Evolutionary conservation across 345 rosid genomes (phyloP).

Genomic region (Melastoma malabathricum): DNA sequence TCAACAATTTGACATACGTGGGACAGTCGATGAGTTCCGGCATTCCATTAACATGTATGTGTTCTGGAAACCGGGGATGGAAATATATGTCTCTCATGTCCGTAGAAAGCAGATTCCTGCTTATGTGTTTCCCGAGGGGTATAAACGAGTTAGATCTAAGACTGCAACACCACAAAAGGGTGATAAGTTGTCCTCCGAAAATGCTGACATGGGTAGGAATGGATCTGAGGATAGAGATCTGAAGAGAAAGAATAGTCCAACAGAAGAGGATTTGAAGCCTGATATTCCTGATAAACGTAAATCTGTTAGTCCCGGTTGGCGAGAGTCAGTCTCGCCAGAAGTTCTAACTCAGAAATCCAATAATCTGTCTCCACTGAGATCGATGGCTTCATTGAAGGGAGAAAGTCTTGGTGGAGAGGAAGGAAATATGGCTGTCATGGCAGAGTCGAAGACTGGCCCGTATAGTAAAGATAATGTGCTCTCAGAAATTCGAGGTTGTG

Average conservation of each 20-base stretch:
- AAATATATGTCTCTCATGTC: slow-evolving; percentile 51
- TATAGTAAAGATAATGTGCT: slow-evolving; percentile 5
- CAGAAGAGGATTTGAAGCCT: slow-evolving; percentile 12
- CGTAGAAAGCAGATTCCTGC: slow-evolving; percentile 47
- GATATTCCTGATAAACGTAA: slow-evolving; percentile 16
- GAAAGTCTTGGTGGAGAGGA: not conserved
- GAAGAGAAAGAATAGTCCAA: slow-evolving; percentile 30
- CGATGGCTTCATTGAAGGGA: not conserved
- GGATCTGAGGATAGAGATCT: slow-evolving; percentile 20
- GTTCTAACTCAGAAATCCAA: slow-evolving; percentile 9
- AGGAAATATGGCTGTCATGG: no score
- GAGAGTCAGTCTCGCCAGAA: slow-evolving; percentile 21
- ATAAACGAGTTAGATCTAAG: slow-evolving; percentile 21
- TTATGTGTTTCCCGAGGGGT: slow-evolving; percentile 43
- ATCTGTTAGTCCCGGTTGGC: slow-evolving; percentile 17
- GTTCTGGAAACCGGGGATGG: slow-evolving; percentile 71
- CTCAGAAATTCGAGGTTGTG: slow-evolving; percentile 5
- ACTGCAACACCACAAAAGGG: slow-evolving; percentile 14
- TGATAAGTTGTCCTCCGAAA: slow-evolving; percentile 15
- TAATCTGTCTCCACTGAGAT: not conserved
- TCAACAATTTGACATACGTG: slow-evolving; percentile 61
- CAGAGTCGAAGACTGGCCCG: not conserved
- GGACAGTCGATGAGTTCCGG: slow-evolving; percentile 46
- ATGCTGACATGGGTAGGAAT: slow-evolving; percentile 14
- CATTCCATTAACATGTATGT: slow-evolving; percentile 34